phyloP scores from a whole-genome alignment of 345 rosid species.

The Eucalyptus sp. region DNA sequence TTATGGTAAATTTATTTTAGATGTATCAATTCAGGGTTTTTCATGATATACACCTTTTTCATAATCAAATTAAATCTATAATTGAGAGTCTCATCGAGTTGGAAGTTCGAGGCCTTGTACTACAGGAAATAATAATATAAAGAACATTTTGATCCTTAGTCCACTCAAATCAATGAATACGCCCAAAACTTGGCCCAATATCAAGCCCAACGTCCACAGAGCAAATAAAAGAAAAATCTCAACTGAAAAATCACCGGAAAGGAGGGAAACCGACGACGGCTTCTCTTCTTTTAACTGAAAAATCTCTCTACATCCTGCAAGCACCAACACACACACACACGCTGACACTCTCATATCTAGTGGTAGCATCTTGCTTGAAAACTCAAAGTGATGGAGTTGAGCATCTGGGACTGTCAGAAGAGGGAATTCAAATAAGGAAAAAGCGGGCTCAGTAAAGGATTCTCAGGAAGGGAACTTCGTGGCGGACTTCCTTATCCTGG shows the following conservation, averaged over 20 bases:
- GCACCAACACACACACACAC: neutral
- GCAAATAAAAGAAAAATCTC: neutral
- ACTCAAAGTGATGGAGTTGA: neutral
- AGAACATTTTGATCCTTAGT: neutral
- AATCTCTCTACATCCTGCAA: neutral
- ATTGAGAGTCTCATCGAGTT: neutral
- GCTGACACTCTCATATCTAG: neutral
- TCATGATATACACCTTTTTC: neutral
- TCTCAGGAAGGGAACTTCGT: slow-evolving; percentile 17
- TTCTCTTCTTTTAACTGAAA: neutral
- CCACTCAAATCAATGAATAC: neutral
- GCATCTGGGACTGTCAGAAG: neutral
- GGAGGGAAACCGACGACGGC: neutral
- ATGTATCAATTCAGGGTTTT: no score
- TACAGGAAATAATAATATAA: neutral
- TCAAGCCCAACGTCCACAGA: neutral
- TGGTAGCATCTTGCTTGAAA: neutral
- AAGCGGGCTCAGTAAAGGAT: slow-evolving; percentile 14
- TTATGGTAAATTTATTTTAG: no score
- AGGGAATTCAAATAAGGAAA: slow-evolving; percentile 3
- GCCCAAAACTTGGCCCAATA: neutral
- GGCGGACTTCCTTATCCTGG: slow-evolving; percentile 34
- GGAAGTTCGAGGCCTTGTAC: neutral
- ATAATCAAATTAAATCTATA: no score
- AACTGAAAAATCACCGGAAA: neutral